phyloP scores from a whole-genome alignment of 495 filamentous ascomycete species.

The Annulohypoxylon stygium region DNA sequence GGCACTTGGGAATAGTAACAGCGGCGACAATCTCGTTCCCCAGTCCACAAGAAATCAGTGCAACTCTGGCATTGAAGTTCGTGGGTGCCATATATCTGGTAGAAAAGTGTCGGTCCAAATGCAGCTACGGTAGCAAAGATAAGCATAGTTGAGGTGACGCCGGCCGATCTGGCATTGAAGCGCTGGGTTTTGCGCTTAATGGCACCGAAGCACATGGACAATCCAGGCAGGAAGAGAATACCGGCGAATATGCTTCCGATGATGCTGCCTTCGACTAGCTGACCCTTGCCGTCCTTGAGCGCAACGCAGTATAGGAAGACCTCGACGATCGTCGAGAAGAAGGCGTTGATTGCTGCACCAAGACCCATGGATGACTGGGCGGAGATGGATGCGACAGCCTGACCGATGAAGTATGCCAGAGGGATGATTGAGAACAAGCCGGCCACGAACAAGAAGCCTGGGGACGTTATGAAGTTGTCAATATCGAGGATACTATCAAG shows the following conservation, averaged over 20 bases:
- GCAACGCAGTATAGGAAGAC: conserved; percentile 98
- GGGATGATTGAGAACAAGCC: conserved; percentile 94
- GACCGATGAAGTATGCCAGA: conserved; percentile 98
- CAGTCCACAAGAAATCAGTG: conserved; percentile 56
- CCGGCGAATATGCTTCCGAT: conserved; percentile 98
- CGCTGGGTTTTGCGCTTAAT: conserved; percentile 98
- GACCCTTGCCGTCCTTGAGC: conserved; percentile 90
- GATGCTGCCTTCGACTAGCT: conserved; percentile 95
- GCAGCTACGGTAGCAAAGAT: conserved; percentile 96
- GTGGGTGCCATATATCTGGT: conserved; percentile 98
- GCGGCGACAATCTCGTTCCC: conserved; percentile 79
- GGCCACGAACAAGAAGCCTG: conserved; percentile 86
- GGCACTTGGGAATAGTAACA: conserved; percentile 94
- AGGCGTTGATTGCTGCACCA: conserved; percentile 96
- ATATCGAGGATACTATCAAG: conserved; percentile 75
- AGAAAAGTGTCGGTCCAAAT: conserved; percentile 98
- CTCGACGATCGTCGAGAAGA: conserved; percentile 99
- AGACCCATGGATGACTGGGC: conserved; percentile 99
- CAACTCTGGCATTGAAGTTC: conserved; percentile 92
- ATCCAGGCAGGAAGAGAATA: conserved; percentile 93
- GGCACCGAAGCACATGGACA: conserved; percentile 99
- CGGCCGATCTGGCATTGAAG: conserved; percentile 97
- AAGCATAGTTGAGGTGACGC: conserved; percentile 98
- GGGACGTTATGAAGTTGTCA: conserved; percentile 77
- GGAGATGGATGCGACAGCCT: conserved; percentile 98